Percentiles rank a stretch among this genome's conserved stretches.
Conservation (phyloP, 2,329 filamentous ascomycete species). For the Ceratocystis alfenasii region DNA sequence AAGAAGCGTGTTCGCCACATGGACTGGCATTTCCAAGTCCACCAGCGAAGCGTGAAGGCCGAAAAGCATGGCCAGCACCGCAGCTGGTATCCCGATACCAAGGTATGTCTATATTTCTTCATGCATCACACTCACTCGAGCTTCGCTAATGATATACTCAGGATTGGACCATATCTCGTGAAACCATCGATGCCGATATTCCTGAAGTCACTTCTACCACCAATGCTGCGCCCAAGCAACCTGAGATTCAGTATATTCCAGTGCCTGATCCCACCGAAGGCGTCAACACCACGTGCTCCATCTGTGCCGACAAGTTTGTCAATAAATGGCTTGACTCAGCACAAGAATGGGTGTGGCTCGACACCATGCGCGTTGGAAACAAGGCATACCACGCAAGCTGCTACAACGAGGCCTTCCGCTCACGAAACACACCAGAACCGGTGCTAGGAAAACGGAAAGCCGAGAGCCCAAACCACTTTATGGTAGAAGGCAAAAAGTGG, state of each 20-base stretch:
- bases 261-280: conserved; percentile 68
- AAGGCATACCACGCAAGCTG: conserved; percentile 86
- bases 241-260: conserved; percentile 59
- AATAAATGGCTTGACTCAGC: conserved; percentile 84
- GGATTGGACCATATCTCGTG: conserved; percentile 84
- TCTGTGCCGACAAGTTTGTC: conserved; percentile 92
- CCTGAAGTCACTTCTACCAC: conserved; percentile 29
- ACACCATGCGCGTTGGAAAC: conserved; percentile 64
- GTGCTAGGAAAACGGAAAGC: conserved; percentile 65
- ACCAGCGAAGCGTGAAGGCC: conserved; percentile 75
- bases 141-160: conserved; percentile 31
- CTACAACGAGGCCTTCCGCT: conserved; percentile 66
- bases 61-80: conserved; percentile 78
- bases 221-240: conserved; percentile 36
- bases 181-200: conserved; percentile 58
- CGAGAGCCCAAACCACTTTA: conserved; percentile 27
- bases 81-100: conserved; percentile 88
- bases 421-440: conserved; percentile 43
- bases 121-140: conserved; percentile 10
- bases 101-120: conserved; percentile 41
- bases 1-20: conserved; percentile 83
- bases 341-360: conserved; percentile 95
- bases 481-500: conserved; percentile 22
- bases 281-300: conserved; percentile 71
- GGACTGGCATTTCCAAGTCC: conserved; percentile 96